A percentile compares a stretch with the other conserved stretches of the same genome.
These are phyloP conservation scores for Tuber calosporum DNA, from an alignment of 495 filamentous ascomycete species.

Conservation along the genomic window DNA sequence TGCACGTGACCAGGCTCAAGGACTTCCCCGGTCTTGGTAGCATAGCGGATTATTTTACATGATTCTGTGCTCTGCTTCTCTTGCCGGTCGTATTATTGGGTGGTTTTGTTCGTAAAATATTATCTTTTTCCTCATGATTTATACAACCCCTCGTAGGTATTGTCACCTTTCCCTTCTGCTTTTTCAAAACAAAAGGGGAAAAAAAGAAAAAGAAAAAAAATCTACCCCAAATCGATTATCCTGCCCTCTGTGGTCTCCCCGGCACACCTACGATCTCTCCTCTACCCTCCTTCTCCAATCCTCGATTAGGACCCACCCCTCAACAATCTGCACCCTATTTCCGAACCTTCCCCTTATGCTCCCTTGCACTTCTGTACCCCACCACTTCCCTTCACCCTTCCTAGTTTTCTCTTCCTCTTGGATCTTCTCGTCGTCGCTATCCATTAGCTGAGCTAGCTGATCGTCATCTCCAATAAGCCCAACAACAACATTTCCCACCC, in stretches of 20 bases:
- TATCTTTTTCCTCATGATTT: constrained; percentile 6
- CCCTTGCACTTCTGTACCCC: constrained; percentile 20
- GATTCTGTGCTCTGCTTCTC: background rate
- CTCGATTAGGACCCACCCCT: constrained; percentile 32
- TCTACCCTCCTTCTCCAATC: constrained; percentile 41
- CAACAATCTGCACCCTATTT: constrained; percentile 34
- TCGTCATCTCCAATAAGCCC: constrained; percentile 34
- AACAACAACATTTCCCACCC: constrained; percentile 31
- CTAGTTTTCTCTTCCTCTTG: constrained; percentile 22
- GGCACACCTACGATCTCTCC: constrained; percentile 19
- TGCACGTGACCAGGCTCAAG: background rate
- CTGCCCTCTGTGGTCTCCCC: background rate
- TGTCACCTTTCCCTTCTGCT: background rate
- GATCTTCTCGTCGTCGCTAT: constrained; percentile 29
- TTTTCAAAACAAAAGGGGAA: background rate
- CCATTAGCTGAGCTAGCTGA: constrained; percentile 27
- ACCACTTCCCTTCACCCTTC: constrained; percentile 38
- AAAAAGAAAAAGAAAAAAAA: no score
- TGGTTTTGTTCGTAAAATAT: constrained; percentile 2
- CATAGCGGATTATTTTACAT: background rate
- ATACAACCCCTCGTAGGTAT: background rate
- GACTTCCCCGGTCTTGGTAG: background rate
- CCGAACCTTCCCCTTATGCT: constrained; percentile 30
- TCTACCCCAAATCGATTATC: background rate
- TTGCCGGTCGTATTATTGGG: background rate